Percentiles rank a stretch among this genome's conserved stretches.
These are phyloP conservation scores for Fusarium acutatum DNA, from an alignment of 2,329 filamentous ascomycete species.

Conservation along the genomic window DNA sequence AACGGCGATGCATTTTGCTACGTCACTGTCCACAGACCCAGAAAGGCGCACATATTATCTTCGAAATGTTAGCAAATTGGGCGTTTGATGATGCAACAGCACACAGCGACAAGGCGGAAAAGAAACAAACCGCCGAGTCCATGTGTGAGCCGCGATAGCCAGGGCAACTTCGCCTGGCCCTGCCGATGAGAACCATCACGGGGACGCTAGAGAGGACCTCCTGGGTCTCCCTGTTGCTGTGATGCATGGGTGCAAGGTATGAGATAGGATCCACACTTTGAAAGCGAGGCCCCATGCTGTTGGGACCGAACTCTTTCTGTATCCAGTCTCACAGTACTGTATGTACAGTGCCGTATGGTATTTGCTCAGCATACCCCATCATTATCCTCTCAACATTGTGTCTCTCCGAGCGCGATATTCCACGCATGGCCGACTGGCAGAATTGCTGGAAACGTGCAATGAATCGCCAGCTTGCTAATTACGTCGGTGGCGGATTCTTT, in stretches of 20 bases:
- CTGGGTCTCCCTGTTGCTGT: slow-evolving; percentile 22
- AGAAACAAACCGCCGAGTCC: slow-evolving; percentile 28
- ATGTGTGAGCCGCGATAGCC: slow-evolving; percentile 42
- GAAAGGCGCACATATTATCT: slow-evolving; percentile 12
- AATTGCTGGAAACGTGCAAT: slow-evolving; percentile 27
- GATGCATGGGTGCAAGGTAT: slow-evolving; percentile 22
- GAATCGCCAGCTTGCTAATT: slow-evolving; percentile 30
- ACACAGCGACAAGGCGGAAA: slow-evolving; percentile 12
- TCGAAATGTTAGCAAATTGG: slow-evolving; percentile 4
- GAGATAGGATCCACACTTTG: slow-evolving; percentile 29
- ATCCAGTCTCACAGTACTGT: neutral
- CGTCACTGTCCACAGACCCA: slow-evolving; percentile 3
- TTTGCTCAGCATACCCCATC: neutral
- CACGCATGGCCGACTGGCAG: slow-evolving; percentile 12
- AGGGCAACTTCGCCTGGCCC: slow-evolving; percentile 19
- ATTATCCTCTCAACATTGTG: slow-evolving; percentile 9
- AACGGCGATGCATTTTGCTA: slow-evolving; percentile 7
- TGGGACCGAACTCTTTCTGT: slow-evolving; percentile 24
- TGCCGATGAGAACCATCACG: slow-evolving; percentile 35
- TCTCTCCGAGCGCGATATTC: slow-evolving; percentile 30
- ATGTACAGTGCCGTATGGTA: slow-evolving; percentile 5
- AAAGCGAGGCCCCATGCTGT: slow-evolving; percentile 36
- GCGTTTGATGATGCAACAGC: slow-evolving; percentile 21
- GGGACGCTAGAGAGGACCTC: slow-evolving; percentile 21
- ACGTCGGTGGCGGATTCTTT: slow-evolving; percentile 41